Conservation (phyloP, 2,329 filamentous ascomycete species). For the Pseudophaeomoniella oleicola region DNA sequence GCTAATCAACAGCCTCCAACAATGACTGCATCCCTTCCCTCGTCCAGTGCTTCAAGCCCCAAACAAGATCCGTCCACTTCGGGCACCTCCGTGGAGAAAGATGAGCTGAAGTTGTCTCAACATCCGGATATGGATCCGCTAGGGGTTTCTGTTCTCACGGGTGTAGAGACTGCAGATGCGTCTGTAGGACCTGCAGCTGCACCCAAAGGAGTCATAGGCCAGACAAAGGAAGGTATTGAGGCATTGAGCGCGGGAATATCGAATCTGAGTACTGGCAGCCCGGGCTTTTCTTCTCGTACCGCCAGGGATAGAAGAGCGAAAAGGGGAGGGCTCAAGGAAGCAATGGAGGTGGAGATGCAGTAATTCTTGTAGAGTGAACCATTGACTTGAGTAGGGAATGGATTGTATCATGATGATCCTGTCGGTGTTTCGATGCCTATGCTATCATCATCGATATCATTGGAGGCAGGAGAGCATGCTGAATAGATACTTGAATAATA, state of each 20-base stretch:
- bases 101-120: neutral
- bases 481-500: too few species aligned
- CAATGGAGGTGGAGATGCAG: slow-evolving; percentile 37
- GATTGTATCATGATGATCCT: too few species aligned
- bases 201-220: slow-evolving; percentile 15
- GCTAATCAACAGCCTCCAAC: slow-evolving; percentile 3
- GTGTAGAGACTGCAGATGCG: slow-evolving; percentile 44
- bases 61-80: slow-evolving; percentile 5
- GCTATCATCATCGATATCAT: too few species aligned
- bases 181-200: slow-evolving; percentile 28
- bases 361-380: too few species aligned
- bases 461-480: too few species aligned
- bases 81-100: slow-evolving; percentile 10
- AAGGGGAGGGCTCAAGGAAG: slow-evolving; percentile 13
- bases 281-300: slow-evolving; percentile 6
- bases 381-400: too few species aligned
- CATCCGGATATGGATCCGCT: neutral
- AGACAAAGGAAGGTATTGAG: slow-evolving; percentile 21
- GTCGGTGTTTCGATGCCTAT: too few species aligned
- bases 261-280: slow-evolving; percentile 20
- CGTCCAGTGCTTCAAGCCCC: slow-evolving; percentile 6
- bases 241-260: slow-evolving; percentile 30
- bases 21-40: neutral
- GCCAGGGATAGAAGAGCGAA: slow-evolving; percentile 7
- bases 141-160: slow-evolving; percentile 34